Evolutionary conservation across 2,329 filamentous ascomycete species (phyloP).

Genomic region (Botrytis hyacinthi): DNA sequence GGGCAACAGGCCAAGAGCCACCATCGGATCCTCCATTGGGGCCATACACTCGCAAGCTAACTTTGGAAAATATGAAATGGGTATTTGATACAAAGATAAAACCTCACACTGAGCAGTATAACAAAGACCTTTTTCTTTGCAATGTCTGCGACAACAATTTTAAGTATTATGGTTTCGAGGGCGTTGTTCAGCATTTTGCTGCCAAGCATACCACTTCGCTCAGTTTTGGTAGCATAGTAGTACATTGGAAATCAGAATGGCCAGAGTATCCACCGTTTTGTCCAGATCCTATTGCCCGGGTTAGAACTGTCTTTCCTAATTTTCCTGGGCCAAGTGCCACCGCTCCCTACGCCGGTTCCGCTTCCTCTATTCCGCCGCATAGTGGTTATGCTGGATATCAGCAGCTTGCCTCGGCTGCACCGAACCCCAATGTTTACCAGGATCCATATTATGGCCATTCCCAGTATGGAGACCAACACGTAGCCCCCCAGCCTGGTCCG

Average conservation of each 20-base stretch:
- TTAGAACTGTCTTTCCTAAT: constrained; percentile 38
- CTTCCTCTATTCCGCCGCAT: constrained; percentile 36
- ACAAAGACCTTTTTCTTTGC: constrained; percentile 75
- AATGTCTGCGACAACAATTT: constrained; percentile 61
- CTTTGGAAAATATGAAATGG: constrained; percentile 84
- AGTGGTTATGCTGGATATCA: constrained; percentile 40
- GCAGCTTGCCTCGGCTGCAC: constrained; percentile 28
- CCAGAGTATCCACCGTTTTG: constrained; percentile 72
- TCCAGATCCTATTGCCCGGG: constrained; percentile 50
- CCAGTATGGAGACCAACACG: constrained; percentile 39
- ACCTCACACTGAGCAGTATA: constrained; percentile 61
- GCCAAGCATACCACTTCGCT: constrained; percentile 74
- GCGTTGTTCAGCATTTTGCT: constrained; percentile 78
- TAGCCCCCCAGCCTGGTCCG: constrained; percentile 35
- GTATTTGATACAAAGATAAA: constrained; percentile 76
- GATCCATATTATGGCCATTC: constrained; percentile 40
- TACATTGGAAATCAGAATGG: constrained; percentile 81
- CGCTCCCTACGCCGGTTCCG: constrained; percentile 37
- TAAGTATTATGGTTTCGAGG: constrained; percentile 74
- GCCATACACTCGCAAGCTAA: constrained; percentile 60
- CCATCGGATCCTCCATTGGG: constrained; percentile 50
- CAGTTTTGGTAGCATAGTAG: constrained; percentile 68
- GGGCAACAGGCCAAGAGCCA: constrained; percentile 47
- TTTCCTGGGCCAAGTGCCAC: constrained; percentile 37
- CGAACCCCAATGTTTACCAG: constrained; percentile 34